Evolutionary conservation across 83 land plant species (phyloP), one percentile per base, ranked within the genome.

Genomic region (Picea engelmannii): DNA sequence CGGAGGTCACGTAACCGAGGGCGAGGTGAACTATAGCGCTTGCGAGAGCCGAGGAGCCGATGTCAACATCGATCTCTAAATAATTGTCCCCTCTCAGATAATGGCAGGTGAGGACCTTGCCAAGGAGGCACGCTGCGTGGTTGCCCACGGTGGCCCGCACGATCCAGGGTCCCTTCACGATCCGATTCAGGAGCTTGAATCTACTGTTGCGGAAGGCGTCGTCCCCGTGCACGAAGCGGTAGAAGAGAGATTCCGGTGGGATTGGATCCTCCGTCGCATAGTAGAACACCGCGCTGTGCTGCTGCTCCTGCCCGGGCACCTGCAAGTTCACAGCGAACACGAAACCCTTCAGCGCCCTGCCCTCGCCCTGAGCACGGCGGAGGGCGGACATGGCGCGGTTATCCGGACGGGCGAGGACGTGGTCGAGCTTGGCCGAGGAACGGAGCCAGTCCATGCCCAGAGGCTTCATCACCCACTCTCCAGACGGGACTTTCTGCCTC

Each of bases 251-350:
- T 0, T 89, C 90, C 1, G 88, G 80, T 0, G 75, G 77, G 67
- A n/a, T 89, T 0, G 96, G 92, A 38, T 86, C 94, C 24, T 94
- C 94, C 5, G 93, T 66, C 17, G 86, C 91, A 90, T 88, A 96
- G 87, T 96, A 96, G 84, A 96, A 94, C 63, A 96, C 95, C 16
- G 98, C 95, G 81, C 94, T 93, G 87, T 93, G 88, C 62, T 87
- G 86, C 25, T n/a, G n/a, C n/a, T n/a, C n/a, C n/a, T n/a, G n/a
- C n/a, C n/a, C n/a, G n/a, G n/a, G n/a, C n/a, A n/a, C n/a, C n/a
- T n/a, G n/a, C n/a, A n/a, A n/a, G n/a, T n/a, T n/a, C n/a, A n/a
- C n/a, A n/a, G n/a, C n/a, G n/a, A n/a, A n/a, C n/a, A n/a, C n/a
- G 79, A 93, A 95, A 31, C 90, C 62, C 78, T 87, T 91, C 31